Conservation (phyloP, 306 rosid species). For the Vicia villosa region DNA sequence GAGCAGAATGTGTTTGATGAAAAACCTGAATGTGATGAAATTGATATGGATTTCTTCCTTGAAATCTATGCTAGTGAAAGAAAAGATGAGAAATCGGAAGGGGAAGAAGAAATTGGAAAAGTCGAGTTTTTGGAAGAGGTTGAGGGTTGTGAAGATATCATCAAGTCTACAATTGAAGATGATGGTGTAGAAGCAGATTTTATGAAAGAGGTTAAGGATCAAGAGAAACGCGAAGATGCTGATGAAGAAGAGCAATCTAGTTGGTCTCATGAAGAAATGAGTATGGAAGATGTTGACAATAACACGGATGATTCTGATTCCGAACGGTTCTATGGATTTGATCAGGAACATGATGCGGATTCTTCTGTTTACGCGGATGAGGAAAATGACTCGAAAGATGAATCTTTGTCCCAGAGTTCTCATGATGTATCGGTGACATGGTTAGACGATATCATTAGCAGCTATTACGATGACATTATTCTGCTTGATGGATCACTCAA, state of each 20-base stretch:
- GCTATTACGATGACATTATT: conserved; percentile 34
- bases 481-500: conserved; percentile 33
- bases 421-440: conserved; percentile 42
- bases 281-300: conserved; percentile 27
- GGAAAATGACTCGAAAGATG: conserved; percentile 37
- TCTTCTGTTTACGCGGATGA: conserved; percentile 41
- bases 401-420: conserved; percentile 42
- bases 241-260: conserved; percentile 30
- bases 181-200: conserved; percentile 5
- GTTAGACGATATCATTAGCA: conserved; percentile 40
- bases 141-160: conserved; percentile 26
- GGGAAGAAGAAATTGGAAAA: conserved; percentile 21
- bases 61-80: conserved; percentile 56
- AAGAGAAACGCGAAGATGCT: conserved; percentile 6
- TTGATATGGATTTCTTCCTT: conserved; percentile 51
- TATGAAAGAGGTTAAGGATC: conserved; percentile 27
- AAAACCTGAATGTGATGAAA: conserved; percentile 33
- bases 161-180: conserved; percentile 31
- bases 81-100: conserved; percentile 29
- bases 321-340: conserved; percentile 30
- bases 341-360: conserved; percentile 40
- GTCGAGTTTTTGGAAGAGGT: conserved; percentile 1
- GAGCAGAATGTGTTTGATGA: conserved; percentile 33
- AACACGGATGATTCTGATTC: conserved; percentile 46
- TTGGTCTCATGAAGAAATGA: conserved; percentile 47